phyloP scores from a whole-genome alignment of 768 basidiomycete species.

The Boletus sp. region DNA sequence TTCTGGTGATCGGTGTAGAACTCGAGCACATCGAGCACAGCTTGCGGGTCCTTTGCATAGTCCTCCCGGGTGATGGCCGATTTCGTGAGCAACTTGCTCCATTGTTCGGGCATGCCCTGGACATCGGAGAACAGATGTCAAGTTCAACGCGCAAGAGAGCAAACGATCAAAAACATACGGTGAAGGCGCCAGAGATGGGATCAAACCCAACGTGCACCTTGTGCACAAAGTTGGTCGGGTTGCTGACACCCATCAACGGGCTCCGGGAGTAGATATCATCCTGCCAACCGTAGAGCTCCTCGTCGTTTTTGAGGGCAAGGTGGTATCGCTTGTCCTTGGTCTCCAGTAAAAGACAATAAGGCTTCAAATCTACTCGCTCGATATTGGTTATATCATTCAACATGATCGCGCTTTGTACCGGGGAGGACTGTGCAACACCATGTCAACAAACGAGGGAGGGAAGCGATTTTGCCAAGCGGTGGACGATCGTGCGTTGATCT shows the following conservation, averaged over 20 bases:
- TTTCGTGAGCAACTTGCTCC: constrained; percentile 95
- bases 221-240: constrained; percentile 97
- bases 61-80: constrained; percentile 98
- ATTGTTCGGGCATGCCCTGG: constrained; percentile 95
- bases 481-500: background rate
- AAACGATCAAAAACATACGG: constrained; percentile 51
- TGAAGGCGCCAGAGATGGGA: constrained; percentile 90
- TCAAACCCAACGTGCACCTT: constrained; percentile 99
- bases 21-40: constrained; percentile 94
- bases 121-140: background rate
- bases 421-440: constrained; percentile 41
- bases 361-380: constrained; percentile 91
- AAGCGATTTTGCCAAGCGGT: background rate
- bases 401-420: constrained; percentile 58
- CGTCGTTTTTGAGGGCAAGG: constrained; percentile 86
- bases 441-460: constrained; percentile 2
- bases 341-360: constrained; percentile 88
- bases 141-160: background rate
- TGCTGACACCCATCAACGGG: constrained; percentile 89
- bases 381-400: constrained; percentile 82
- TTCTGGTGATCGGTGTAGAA: constrained; percentile 99
- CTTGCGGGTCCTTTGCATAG: constrained; percentile 95
- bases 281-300: constrained; percentile 98
- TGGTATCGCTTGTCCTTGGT: constrained; percentile 80
- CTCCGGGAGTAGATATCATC: constrained; percentile 94